These are phyloP conservation scores for Leccinum rimulosum DNA, from an alignment of 768 basidiomycete genomes.

Conservation along the genomic window DNA sequence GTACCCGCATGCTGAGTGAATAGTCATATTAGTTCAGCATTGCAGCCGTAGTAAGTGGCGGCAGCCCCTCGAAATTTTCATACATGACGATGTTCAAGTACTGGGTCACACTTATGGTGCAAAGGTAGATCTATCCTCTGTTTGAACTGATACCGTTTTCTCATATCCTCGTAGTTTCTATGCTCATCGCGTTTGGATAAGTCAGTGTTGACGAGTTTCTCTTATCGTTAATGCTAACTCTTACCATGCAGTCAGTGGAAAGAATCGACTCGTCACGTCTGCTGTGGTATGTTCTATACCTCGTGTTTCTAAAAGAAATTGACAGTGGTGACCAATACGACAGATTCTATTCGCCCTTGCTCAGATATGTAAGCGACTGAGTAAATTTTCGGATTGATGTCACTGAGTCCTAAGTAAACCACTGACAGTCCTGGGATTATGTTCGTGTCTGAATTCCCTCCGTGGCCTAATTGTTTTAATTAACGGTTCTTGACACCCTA, in stretches of 20 bases:
- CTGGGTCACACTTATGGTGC: slow-evolving; percentile 18
- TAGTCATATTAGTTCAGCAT: not conserved
- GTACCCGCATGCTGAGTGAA: not conserved
- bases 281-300: slow-evolving; percentile 12
- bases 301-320: not conserved
- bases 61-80: not conserved
- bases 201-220: slow-evolving; percentile 2
- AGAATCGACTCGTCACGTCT: slow-evolving; percentile 12
- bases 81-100: slow-evolving; percentile 10
- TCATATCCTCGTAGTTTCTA: slow-evolving; percentile 19
- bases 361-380: slow-evolving; percentile 14
- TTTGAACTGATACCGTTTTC: not conserved
- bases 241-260: slow-evolving; percentile 15
- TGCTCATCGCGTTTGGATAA: slow-evolving; percentile 27
- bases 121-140: slow-evolving; percentile 8
- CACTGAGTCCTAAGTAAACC: not conserved
- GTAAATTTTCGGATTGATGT: not conserved
- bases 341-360: slow-evolving; percentile 8
- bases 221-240: not conserved
- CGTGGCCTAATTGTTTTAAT: not conserved
- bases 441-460: slow-evolving; percentile 8
- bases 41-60: slow-evolving; percentile 3
- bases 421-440: slow-evolving; percentile 11
- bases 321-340: not conserved
- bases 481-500: not conserved